phyloP scores from a whole-genome alignment of 176 grass and related monocot species.

The Bromus sterilis region DNA sequence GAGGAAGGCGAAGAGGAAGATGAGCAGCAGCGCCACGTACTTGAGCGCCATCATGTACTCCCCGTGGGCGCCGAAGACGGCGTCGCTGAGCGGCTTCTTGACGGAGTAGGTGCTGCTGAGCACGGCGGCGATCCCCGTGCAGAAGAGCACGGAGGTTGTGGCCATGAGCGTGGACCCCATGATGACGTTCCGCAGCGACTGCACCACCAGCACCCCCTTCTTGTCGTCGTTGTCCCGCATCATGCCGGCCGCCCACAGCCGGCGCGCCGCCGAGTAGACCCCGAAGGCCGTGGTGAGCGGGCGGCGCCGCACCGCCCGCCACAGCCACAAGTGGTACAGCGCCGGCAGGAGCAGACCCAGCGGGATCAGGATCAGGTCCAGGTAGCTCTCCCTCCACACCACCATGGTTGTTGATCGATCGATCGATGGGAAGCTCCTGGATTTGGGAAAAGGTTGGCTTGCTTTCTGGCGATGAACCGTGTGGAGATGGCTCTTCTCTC shows the following conservation, averaged over 20 bases:
- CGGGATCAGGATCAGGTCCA: constrained; percentile 66
- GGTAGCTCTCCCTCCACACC: constrained; percentile 74
- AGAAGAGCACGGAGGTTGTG: constrained; percentile 84
- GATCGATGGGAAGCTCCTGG: not conserved
- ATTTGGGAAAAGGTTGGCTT: not conserved
- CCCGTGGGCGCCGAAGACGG: constrained; percentile 81
- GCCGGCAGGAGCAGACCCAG: constrained; percentile 51
- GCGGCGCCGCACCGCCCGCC: constrained; percentile 39
- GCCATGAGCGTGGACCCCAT: constrained; percentile 96
- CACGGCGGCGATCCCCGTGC: constrained; percentile 86
- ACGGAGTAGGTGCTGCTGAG: constrained; percentile 90
- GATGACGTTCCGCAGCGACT: constrained; percentile 80
- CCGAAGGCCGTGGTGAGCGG: constrained; percentile 57
- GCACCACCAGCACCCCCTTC: constrained; percentile 84
- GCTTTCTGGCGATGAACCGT: not conserved
- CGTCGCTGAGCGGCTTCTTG: constrained; percentile 76
- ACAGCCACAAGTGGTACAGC: constrained; percentile 87
- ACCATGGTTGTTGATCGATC: constrained; percentile 21
- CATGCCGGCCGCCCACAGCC: constrained; percentile 58
- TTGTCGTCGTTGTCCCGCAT: constrained; percentile 81
- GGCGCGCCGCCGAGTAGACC: constrained; percentile 57
- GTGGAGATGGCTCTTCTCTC: not conserved
- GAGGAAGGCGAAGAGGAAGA: constrained; percentile 87
- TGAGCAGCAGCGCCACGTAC: constrained; percentile 71
- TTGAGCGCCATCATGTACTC: constrained; percentile 97